Percentiles rank a stretch among this genome's conserved stretches.
Conservation (phyloP, 805 yeast species). For the Yarrowia osloensis region DNA sequence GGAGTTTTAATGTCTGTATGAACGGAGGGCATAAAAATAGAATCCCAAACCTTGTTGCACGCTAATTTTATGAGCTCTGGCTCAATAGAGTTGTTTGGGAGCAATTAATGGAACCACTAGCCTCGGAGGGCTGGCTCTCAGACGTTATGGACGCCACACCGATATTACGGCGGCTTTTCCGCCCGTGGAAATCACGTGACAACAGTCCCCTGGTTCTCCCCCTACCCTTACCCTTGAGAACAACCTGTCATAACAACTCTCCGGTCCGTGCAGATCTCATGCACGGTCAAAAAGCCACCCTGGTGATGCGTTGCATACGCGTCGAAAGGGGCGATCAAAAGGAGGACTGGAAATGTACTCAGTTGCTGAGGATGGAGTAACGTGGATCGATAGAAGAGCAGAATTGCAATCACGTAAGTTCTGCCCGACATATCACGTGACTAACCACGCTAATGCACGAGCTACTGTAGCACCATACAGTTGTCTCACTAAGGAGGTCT, state of each 20-base stretch:
- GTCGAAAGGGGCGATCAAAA: background rate
- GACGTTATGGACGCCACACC: no score
- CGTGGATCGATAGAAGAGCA: background rate
- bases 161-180: no score
- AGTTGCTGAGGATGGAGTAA: background rate
- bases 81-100: slow-evolving; percentile 2
- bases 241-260: background rate
- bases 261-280: background rate
- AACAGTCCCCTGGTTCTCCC: background rate
- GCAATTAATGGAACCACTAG: background rate
- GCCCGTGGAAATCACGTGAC: background rate
- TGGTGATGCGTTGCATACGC: slow-evolving; percentile 23
- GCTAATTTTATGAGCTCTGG: background rate
- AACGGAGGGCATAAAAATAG: slow-evolving; percentile 9
- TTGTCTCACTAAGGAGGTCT: no score
- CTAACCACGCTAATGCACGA: no score
- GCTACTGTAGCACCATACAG: background rate
- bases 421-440: no score
- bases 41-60: background rate
- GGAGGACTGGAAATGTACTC: background rate
- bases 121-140: background rate
- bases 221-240: background rate
- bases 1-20: background rate
- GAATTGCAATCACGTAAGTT: background rate
- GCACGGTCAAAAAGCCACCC: background rate